phyloP scores from a whole-genome alignment of 371 early-diverging fungal species.

The Dichotomocladium elegans region DNA sequence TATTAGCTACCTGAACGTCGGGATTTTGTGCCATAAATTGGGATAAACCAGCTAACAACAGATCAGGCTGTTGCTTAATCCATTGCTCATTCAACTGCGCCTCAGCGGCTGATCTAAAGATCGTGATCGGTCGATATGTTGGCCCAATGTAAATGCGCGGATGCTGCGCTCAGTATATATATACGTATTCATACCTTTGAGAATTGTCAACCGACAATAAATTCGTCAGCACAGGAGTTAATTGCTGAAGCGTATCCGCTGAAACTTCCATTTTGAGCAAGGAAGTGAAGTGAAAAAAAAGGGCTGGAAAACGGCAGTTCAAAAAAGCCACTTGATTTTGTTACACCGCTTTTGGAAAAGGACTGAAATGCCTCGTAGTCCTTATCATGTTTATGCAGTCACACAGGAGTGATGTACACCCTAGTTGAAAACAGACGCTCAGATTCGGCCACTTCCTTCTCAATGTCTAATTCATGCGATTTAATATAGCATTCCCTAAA shows the following conservation, averaged over 20 bases:
- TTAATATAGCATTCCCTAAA: too few species aligned
- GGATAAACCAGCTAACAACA: conserved; percentile 65
- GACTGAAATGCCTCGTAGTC: too few species aligned
- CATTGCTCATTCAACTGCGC: conserved; percentile 68
- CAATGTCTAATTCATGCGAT: too few species aligned
- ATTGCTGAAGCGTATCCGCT: conserved; percentile 56
- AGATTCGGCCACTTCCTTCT: too few species aligned
- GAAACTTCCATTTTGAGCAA: conserved; percentile 43
- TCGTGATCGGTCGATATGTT: too few species aligned
- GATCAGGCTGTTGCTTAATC: conserved; percentile 65
- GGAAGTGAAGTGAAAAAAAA: conserved; percentile 8
- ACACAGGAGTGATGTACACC: too few species aligned
- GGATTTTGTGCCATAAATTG: conserved; percentile 53
- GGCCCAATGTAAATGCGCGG: too few species aligned
- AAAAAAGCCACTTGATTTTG: conserved; percentile 18
- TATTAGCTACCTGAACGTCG: conserved; percentile 45
- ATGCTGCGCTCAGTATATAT: too few species aligned
- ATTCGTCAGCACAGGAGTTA: conserved; percentile 54
- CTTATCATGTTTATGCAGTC: too few species aligned
- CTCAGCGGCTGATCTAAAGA: conserved; percentile 67
- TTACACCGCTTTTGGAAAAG: too few species aligned
- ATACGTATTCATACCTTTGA: conserved; percentile 39
- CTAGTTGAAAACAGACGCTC: too few species aligned
- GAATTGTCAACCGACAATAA: conserved; percentile 60
- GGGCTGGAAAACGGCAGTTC: conserved; percentile 8